phyloP scores from a whole-genome alignment of 2,329 filamentous ascomycete species.

The Alternaria sp. region DNA sequence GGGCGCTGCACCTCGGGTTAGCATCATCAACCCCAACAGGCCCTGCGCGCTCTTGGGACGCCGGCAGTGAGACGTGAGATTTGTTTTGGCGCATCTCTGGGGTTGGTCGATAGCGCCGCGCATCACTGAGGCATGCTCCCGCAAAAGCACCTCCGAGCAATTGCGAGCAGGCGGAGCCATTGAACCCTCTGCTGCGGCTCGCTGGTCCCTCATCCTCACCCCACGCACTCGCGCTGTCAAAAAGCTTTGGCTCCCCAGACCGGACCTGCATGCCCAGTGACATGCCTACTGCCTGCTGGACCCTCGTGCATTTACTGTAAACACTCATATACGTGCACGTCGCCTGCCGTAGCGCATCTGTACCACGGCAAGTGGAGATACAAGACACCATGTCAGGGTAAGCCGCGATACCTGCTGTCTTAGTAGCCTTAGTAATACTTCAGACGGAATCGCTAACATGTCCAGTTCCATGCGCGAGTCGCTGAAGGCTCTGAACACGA shows the following conservation, averaged over 20 bases:
- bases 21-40: constrained; percentile 1
- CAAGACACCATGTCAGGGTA: constrained; percentile 32
- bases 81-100: constrained; percentile 19
- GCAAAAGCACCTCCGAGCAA: constrained; percentile 19
- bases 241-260: constrained; percentile 9
- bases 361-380: constrained; percentile 9
- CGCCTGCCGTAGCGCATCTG: constrained; percentile 4
- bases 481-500: constrained; percentile 53
- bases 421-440: not conserved
- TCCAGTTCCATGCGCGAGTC: constrained; percentile 57
- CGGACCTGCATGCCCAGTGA: constrained; percentile 17
- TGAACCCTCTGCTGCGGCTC: constrained; percentile 6
- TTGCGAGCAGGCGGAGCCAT: constrained; percentile 1
- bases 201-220: constrained; percentile 14
- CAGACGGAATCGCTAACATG: constrained; percentile 36
- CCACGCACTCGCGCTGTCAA: constrained; percentile 24
- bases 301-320: not conserved
- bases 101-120: constrained; percentile 5
- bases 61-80: constrained; percentile 4
- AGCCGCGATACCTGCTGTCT: constrained; percentile 1
- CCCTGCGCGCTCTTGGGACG: not conserved
- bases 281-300: constrained; percentile 5
- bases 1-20: constrained; percentile 7
- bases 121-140: constrained; percentile 12
- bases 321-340: not conserved